These are phyloP conservation scores for Teunomyces kruisii DNA, from an alignment of 805 yeast genomes.

Conservation along the genomic window DNA sequence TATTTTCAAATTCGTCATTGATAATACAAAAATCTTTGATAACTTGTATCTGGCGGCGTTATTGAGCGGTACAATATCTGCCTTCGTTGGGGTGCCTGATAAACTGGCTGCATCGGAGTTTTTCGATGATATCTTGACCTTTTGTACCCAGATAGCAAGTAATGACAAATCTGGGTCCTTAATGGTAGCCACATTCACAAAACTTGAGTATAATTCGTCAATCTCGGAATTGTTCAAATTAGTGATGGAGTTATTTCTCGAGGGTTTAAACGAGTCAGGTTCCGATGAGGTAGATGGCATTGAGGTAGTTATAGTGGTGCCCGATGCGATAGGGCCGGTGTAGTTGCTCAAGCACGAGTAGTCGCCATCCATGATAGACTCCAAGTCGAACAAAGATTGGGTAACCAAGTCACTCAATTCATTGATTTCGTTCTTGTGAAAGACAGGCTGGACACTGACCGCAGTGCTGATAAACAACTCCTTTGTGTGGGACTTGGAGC, in stretches of 20 bases:
- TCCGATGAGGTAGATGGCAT: background rate
- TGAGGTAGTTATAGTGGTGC: background rate
- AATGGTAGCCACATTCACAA: constrained; percentile 51
- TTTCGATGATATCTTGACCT: constrained; percentile 27
- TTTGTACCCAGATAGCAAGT: constrained; percentile 40
- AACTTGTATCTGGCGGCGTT: constrained; percentile 30
- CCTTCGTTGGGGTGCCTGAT: constrained; percentile 1
- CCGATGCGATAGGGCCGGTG: constrained; percentile 1
- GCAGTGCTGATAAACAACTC: constrained; percentile 90
- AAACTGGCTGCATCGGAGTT: background rate
- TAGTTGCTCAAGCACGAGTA: constrained; percentile 26
- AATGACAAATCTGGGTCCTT: constrained; percentile 39
- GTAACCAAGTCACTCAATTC: constrained; percentile 77
- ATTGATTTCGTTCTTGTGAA: constrained; percentile 85
- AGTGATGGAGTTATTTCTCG: constrained; percentile 7
- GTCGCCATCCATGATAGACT: constrained; percentile 52
- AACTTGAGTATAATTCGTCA: constrained; percentile 73
- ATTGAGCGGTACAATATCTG: constrained; percentile 9
- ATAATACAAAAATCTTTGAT: constrained; percentile 70
- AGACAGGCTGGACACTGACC: constrained; percentile 94
- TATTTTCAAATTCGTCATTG: constrained; percentile 64
- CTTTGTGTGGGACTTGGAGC: constrained; percentile 91
- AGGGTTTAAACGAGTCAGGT: background rate
- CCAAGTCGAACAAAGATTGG: constrained; percentile 67
- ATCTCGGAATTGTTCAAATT: constrained; percentile 44